phyloP scores from a whole-genome alignment of 805 yeast species.

The Starmerella vaccinii region DNA sequence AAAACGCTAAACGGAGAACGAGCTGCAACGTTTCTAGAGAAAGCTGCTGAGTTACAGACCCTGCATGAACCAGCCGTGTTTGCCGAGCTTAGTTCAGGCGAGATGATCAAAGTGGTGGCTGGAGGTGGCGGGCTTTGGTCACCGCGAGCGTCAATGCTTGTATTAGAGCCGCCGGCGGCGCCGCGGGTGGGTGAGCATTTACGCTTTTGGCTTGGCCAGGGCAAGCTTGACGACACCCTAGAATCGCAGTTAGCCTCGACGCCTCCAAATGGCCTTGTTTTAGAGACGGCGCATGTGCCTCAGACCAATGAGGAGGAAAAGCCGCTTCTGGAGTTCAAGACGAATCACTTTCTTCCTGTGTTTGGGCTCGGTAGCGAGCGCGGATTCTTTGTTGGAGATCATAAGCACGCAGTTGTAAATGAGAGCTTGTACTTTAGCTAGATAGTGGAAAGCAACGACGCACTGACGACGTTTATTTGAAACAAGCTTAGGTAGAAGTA shows the following conservation, averaged over 20 bases:
- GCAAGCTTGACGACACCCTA: constrained; percentile 14
- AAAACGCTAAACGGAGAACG: constrained; percentile 45
- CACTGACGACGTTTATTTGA: background rate
- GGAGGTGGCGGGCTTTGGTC: constrained; percentile 80
- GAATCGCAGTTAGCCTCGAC: constrained; percentile 20
- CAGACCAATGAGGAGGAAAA: constrained; percentile 22
- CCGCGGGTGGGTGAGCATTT: constrained; percentile 39
- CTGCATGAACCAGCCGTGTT: constrained; percentile 22
- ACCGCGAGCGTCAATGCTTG: constrained; percentile 54
- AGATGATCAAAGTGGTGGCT: constrained; percentile 47
- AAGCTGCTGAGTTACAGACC: constrained; percentile 17
- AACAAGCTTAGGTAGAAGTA: background rate
- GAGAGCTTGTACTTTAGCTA: constrained; percentile 21
- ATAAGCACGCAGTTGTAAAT: constrained; percentile 27
- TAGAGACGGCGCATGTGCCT: constrained; percentile 27
- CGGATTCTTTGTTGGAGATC: constrained; percentile 28
- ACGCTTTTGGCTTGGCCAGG: constrained; percentile 32
- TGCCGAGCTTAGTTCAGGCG: constrained; percentile 24
- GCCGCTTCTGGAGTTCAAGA: constrained; percentile 16
- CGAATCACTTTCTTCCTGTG: constrained; percentile 22
- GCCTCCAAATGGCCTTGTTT: constrained; percentile 15
- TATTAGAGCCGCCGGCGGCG: constrained; percentile 48
- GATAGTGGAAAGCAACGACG: background rate
- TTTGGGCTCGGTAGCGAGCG: constrained; percentile 30
- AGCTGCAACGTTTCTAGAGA: constrained; percentile 48